These are phyloP conservation scores for Ganoderma boninense DNA, from an alignment of 1,284 basidiomycete genomes.

Conservation along the genomic window DNA sequence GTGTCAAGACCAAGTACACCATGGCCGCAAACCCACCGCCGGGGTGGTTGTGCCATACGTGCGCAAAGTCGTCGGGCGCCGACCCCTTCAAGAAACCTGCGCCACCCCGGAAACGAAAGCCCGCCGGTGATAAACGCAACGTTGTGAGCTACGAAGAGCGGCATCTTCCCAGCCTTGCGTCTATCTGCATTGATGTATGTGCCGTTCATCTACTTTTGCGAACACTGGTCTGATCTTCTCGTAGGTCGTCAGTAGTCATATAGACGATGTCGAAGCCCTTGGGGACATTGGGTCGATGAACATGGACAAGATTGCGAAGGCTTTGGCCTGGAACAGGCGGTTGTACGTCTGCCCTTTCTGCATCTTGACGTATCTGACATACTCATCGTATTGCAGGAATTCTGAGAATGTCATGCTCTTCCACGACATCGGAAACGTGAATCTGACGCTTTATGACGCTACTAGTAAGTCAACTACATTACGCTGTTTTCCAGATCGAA, in stretches of 20 bases:
- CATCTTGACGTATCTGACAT: conserved; percentile 4
- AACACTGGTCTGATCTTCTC: not conserved
- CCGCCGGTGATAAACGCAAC: conserved; percentile 65
- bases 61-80: conserved; percentile 76
- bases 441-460: conserved; percentile 87
- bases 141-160: conserved; percentile 77
- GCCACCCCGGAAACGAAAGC: conserved; percentile 67
- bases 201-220: not conserved
- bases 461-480: conserved; percentile 68
- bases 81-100: conserved; percentile 87
- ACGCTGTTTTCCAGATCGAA: too few relatives aligned
- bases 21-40: conserved; percentile 72
- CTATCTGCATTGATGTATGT: conserved; percentile 80
- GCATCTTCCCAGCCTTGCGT: conserved; percentile 74
- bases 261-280: conserved; percentile 90
- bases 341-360: conserved; percentile 60
- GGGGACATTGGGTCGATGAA: conserved; percentile 88
- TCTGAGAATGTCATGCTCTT: conserved; percentile 84
- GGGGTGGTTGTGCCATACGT: conserved; percentile 83
- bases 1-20: conserved; percentile 82
- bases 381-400: conserved; percentile 54
- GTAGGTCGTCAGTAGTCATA: conserved; percentile 86
- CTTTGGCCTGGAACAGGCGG: conserved; percentile 87
- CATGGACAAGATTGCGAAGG: conserved; percentile 84
- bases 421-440: conserved; percentile 76